Evolutionary conservation across 768 basidiomycete species (phyloP).

Genomic region (Boletus huronensis): DNA sequence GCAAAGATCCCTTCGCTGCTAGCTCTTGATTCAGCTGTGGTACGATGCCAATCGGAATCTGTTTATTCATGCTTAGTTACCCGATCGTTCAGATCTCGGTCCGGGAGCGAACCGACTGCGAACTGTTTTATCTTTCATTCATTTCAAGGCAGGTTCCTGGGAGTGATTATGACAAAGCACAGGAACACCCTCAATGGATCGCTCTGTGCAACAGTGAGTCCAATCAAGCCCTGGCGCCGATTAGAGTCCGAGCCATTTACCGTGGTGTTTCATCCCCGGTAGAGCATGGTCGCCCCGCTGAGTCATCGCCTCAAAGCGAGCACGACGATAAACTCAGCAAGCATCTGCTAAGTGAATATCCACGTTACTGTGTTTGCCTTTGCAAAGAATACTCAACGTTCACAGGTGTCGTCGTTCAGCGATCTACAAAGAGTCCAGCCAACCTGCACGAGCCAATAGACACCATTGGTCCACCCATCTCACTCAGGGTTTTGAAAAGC

Average conservation of each 20-base stretch:
- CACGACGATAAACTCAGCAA: slow-evolving; percentile 53
- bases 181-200: slow-evolving; percentile 63
- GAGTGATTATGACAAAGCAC: slow-evolving; percentile 39
- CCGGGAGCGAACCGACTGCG: slow-evolving; percentile 74
- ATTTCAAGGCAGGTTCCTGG: slow-evolving; percentile 46
- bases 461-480: slow-evolving; percentile 18
- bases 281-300: slow-evolving; percentile 60
- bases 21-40: slow-evolving; percentile 60
- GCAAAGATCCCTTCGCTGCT: slow-evolving; percentile 64
- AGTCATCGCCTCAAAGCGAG: slow-evolving; percentile 27
- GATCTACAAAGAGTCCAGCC: slow-evolving; percentile 15
- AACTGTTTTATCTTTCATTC: slow-evolving; percentile 76
- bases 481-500: slow-evolving; percentile 58
- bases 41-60: slow-evolving; percentile 33
- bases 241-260: not conserved
- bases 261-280: not conserved
- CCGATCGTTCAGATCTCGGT: slow-evolving; percentile 50
- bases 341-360: slow-evolving; percentile 54
- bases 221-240: not conserved
- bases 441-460: slow-evolving; percentile 20
- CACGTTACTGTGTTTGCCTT: not conserved
- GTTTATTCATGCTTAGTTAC: slow-evolving; percentile 9
- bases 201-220: slow-evolving; percentile 57
- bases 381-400: slow-evolving; percentile 7
- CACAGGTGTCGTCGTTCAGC: slow-evolving; percentile 32